Conservation (phyloP, 305 asterid genomes). For the Coffea humblotiana region DNA sequence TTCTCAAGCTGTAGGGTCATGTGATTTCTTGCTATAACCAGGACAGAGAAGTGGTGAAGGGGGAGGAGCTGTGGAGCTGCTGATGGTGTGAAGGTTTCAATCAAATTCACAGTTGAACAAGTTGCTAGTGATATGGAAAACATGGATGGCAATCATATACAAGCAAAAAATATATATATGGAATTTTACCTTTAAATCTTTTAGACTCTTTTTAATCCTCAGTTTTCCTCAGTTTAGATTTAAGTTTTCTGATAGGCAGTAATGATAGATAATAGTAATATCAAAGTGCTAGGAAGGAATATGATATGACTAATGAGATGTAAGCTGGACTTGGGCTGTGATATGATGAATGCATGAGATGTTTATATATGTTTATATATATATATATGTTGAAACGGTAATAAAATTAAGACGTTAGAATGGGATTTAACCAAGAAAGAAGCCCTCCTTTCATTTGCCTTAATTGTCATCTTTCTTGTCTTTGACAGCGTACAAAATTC, state of each 20-base stretch:
- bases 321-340: constrained; percentile 16
- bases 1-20: constrained; percentile 63
- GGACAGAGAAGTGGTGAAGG: not conserved
- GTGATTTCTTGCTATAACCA: constrained; percentile 35
- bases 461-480: not conserved
- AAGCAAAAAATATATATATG: constrained; percentile 23
- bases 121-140: constrained; percentile 20
- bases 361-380: constrained; percentile 60
- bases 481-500: not conserved
- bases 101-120: constrained; percentile 25
- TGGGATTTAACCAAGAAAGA: constrained; percentile 25
- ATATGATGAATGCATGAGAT: constrained; percentile 26
- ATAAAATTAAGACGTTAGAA: constrained; percentile 22
- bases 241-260: constrained; percentile 40
- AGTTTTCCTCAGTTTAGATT: constrained; percentile 54
- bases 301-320: constrained; percentile 14
- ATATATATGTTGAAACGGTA: constrained; percentile 43
- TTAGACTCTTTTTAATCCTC: constrained; percentile 30
- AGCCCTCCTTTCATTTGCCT: constrained; percentile 16
- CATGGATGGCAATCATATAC: constrained; percentile 43
- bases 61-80: constrained; percentile 5
- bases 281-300: constrained; percentile 40
- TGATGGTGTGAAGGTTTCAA: not conserved
- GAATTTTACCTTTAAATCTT: not conserved
- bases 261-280: constrained; percentile 41